A percentile compares a stretch with the other conserved stretches of the same genome.
Evolutionary conservation across 352 stramenopile genomes (phyloP).

Genomic region (Phytophthora nicotianae): DNA sequence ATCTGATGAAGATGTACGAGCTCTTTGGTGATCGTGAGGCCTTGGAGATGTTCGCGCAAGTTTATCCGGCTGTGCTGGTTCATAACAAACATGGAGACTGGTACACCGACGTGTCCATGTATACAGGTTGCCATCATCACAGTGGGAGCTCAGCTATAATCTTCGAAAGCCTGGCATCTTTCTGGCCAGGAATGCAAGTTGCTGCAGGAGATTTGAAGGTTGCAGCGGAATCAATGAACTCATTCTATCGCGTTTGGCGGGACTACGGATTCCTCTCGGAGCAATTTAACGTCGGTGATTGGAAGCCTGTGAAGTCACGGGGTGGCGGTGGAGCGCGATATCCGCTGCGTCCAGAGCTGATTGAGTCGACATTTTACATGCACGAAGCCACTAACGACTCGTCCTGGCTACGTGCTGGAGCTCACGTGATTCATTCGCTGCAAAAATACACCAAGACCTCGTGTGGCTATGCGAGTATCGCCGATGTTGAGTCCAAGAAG

Average conservation of each 20-base stretch:
- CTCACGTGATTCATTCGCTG: slow-evolving; percentile 84
- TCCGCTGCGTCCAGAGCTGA: slow-evolving; percentile 96
- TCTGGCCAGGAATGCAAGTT: slow-evolving; percentile 97
- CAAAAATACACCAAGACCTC: slow-evolving; percentile 91
- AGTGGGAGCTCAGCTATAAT: slow-evolving; percentile 46
- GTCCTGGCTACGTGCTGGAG: slow-evolving; percentile 81
- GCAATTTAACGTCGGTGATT: slow-evolving; percentile 92
- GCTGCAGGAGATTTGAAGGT: slow-evolving; percentile 90
- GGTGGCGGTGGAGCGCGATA: slow-evolving; percentile 70
- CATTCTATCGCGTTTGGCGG: slow-evolving; percentile 95
- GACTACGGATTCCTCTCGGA: slow-evolving; percentile 97
- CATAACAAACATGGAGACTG: slow-evolving; percentile 86
- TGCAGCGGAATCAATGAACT: slow-evolving; percentile 91
- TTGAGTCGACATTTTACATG: slow-evolving; percentile 97
- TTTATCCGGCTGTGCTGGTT: slow-evolving; percentile 68
- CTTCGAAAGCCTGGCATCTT: slow-evolving; percentile 93
- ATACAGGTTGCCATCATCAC: slow-evolving; percentile 60
- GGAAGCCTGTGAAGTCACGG: slow-evolving; percentile 64
- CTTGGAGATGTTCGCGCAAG: slow-evolving; percentile 91
- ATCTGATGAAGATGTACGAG: slow-evolving; percentile 97
- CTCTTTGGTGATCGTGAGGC: slow-evolving; percentile 93
- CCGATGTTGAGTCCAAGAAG: slow-evolving; percentile 84
- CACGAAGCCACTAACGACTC: slow-evolving; percentile 90
- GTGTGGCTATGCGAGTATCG: slow-evolving; percentile 94
- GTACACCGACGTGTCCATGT: slow-evolving; percentile 89